Conservation (phyloP, 306 rosid species). For the Astragalus glycyphyllos region DNA sequence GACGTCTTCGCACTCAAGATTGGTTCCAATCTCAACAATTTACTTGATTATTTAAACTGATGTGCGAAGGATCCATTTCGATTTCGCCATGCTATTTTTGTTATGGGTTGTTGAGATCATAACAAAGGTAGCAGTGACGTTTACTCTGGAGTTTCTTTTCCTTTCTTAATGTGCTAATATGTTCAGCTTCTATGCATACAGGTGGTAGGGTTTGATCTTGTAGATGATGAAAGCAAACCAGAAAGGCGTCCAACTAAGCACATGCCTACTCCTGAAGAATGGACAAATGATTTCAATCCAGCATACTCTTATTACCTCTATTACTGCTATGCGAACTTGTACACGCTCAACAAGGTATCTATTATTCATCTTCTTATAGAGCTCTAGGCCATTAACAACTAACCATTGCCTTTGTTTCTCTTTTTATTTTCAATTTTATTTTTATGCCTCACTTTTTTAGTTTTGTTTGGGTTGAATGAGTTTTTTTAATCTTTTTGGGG, state of each 20-base stretch:
- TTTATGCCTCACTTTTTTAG: conserved; percentile 1
- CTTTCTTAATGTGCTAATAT: conserved; percentile 18
- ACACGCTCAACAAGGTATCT: conserved; percentile 81
- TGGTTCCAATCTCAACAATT: conserved; percentile 9
- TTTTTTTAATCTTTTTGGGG: too few species aligned
- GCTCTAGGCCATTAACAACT: conserved; percentile 22
- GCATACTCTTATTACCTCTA: conserved; percentile 82
- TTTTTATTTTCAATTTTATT: conserved; percentile 2
- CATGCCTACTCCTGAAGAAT: conserved; percentile 85
- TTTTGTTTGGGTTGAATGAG: conserved; percentile 2
- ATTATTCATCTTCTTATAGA: conserved; percentile 22
- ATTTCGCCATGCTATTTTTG: neutral
- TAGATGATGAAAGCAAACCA: conserved; percentile 90
- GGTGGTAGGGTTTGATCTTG: conserved; percentile 92
- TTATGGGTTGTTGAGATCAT: conserved; percentile 10
- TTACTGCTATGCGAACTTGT: conserved; percentile 81
- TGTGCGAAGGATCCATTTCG: neutral
- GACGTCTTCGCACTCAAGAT: neutral
- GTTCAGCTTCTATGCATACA: conserved; percentile 41
- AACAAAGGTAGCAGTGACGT: conserved; percentile 1
- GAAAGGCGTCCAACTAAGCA: conserved; percentile 96
- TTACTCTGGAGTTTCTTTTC: neutral
- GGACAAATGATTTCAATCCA: conserved; percentile 88
- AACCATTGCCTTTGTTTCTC: neutral
- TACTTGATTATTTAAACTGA: conserved; percentile 9